phyloP scores from a whole-genome alignment of 192 early-diverging fungal genomes.

The Coemansia sp. region DNA sequence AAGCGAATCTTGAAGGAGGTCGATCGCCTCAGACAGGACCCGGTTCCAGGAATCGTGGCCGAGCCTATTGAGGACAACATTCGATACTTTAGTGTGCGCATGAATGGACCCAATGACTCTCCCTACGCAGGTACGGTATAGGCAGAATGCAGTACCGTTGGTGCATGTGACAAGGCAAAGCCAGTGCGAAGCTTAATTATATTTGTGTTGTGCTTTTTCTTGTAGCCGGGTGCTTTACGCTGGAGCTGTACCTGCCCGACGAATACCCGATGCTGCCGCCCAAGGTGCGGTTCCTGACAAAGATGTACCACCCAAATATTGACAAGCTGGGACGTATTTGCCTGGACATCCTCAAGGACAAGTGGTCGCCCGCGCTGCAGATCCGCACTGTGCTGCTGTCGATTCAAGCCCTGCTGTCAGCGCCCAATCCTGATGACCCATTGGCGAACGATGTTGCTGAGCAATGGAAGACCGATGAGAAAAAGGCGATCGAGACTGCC shows the following conservation, averaged over 20 bases:
- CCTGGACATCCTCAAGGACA: slow-evolving; percentile 98
- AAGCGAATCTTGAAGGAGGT: slow-evolving; percentile 82
- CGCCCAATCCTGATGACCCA: slow-evolving; percentile 98
- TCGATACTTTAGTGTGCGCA: slow-evolving; percentile 95
- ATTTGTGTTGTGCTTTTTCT: neutral
- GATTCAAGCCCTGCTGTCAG: slow-evolving; percentile 94
- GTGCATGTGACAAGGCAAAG: neutral
- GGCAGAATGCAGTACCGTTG: neutral
- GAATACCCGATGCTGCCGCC: slow-evolving; percentile 99
- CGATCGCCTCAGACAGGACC: slow-evolving; percentile 90
- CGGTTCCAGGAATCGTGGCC: slow-evolving; percentile 92
- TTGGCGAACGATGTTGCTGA: slow-evolving; percentile 98
- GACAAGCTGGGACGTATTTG: slow-evolving; percentile 98
- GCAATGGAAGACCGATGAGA: slow-evolving; percentile 98
- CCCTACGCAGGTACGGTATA: slow-evolving; percentile 87
- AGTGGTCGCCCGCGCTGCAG: slow-evolving; percentile 98
- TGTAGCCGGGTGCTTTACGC: slow-evolving; percentile 87
- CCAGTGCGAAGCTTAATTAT: neutral
- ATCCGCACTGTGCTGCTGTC: slow-evolving; percentile 98
- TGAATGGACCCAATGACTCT: slow-evolving; percentile 86
- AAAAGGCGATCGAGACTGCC: slow-evolving; percentile 84
- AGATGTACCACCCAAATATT: slow-evolving; percentile 99
- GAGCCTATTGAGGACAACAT: slow-evolving; percentile 91
- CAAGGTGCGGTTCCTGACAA: slow-evolving; percentile 97
- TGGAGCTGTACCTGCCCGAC: slow-evolving; percentile 96